Evolutionary conservation across 495 filamentous ascomycete species (phyloP), one percentile per base, ranked within the genome.

Genomic region (Podospora bellae-mahoneyi): DNA sequence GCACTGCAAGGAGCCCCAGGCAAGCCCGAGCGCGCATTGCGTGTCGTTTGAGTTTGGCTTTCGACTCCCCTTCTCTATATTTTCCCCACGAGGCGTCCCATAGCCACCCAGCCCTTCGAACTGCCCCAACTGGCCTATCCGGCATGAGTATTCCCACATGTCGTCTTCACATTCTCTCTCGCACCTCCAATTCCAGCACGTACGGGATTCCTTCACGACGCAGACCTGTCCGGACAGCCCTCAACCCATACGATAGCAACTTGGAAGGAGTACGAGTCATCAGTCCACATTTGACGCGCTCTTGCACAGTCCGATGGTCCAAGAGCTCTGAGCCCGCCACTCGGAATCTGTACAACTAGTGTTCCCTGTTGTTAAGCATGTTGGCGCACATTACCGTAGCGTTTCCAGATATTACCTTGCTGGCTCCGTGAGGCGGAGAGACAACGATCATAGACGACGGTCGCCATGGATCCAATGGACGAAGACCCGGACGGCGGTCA

Each of bases 401-500:
- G 19, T 30, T 48, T 3, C 55, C 23, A 20, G 13, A 58, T 5
- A 20, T 26, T 58, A 19, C 15, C 3, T 5, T 58, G 55, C 55
- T 10, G 19, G 55, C 55, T 26, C n/a, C 55, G 55, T 58, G 55
- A 58, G 55, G 55, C 19, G 23, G 55, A 58, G 13, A 58, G 18
- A 26, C 18, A 23, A 20, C 13, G 26, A 26, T 7, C 18, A 58
- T 10, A 19, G 30, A 56, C 56, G 55, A 19, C 32, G 27, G 44
- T 63, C 30, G 19, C 16, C 15, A 56, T 74, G 73, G 70, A 75
- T n/a, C 64, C 70, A 26, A 77, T 77, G 72, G 77, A 78, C 26
- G 71, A 72, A 28, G 71, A 73, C 61, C 30, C 54, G 26, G 60
- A 57, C 64, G 34, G 39, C 58, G 55, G 20, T 13, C 64, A 32